Base-by-base conservation (phyloP, 139 green algal genomes). In the Chlorella sp. region DNA sequence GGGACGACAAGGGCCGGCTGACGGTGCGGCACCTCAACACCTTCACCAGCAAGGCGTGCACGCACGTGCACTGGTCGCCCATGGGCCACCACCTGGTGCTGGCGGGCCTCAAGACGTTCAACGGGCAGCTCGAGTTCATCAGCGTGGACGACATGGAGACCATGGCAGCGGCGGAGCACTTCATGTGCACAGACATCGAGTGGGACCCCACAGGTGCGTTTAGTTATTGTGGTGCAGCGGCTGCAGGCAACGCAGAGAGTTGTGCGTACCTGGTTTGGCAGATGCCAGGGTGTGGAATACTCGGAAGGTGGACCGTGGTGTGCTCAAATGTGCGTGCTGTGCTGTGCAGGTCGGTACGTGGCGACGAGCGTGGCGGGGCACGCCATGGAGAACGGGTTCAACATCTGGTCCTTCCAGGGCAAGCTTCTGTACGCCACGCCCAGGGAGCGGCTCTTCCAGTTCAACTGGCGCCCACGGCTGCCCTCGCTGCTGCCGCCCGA, bases 311-410 rank as follows among this genome's bases (percentile, higher is more conserved):
- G 10, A 31, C 29, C 20, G 10, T 67, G 27, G 6, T 32, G 10
- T 67, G 61, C 14, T 67, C 59, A 65, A 65, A 31, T 65, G 24
- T 14, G 59, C n/a, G 24, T 65, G 14, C 10, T 55, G 42, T 55
- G 42, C 42, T 55, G 10, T 55, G 24, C 80, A 75, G 87, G 91
- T 26, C 84, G 91, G 61, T 99, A 95, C 78, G 86, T 98, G 35
- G 88, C 91, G 22, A 97, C 94, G 24, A 76, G 75, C 17, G 94
- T 99, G 14, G 93, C 88, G 27, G 79, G 77, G 59, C 76, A 92
- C 23, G 90, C 98, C 72, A 99, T 97, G 92, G 95, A 99, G 85
- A 98, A 98, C 82, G 95, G 95, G 6, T 97, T 92, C 87, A 89
- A 92, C 68, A 74, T 97, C 31, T 98, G 95, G 95, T 89, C 85